Percentiles rank a stretch among this genome's conserved stretches.
These are phyloP conservation scores for Cerioporus squamosus DNA, from an alignment of 1,284 basidiomycete species.

Conservation along the genomic window DNA sequence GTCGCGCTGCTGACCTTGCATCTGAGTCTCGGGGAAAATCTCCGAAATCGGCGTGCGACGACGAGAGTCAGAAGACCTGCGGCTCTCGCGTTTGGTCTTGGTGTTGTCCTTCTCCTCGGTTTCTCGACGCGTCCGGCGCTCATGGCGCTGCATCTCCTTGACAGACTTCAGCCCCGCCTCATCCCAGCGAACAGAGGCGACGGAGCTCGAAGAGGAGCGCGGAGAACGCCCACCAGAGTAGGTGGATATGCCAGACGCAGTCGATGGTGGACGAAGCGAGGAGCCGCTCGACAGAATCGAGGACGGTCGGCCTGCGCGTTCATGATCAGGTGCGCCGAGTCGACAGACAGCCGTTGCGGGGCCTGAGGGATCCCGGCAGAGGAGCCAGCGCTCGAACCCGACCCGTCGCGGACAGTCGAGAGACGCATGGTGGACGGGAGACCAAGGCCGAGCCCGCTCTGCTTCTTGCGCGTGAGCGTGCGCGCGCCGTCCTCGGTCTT, in stretches of 20 bases:
- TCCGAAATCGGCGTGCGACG: constrained; percentile 34
- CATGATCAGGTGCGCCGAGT: constrained; percentile 42
- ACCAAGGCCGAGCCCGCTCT: constrained; percentile 56
- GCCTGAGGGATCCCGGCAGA: constrained; percentile 20
- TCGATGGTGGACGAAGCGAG: constrained; percentile 62
- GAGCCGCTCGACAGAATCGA: constrained; percentile 56
- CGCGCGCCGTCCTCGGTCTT: constrained; percentile 22
- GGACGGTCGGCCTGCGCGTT: constrained; percentile 40
- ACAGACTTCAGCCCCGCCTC: constrained; percentile 62
- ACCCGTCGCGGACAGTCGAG: constrained; percentile 46
- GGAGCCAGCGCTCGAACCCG: constrained; percentile 39
- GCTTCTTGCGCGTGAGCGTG: constrained; percentile 57
- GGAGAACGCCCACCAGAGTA: constrained; percentile 28
- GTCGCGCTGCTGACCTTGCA: constrained; percentile 15
- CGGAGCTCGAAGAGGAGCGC: constrained; percentile 53
- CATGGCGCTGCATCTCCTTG: constrained; percentile 53
- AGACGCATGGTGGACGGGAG: constrained; percentile 52
- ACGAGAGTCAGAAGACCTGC: constrained; percentile 33
- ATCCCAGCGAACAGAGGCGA: constrained; percentile 63
- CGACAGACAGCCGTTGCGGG: constrained; percentile 48
- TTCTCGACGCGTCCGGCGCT: constrained; percentile 38
- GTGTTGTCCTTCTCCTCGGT: constrained; percentile 20
- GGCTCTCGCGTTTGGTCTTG: constrained; percentile 29
- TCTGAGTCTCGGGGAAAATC: constrained; percentile 38
- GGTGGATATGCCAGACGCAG: constrained; percentile 50